phyloP scores from a whole-genome alignment of 2,329 filamentous ascomycete species.

The Boeremia lycopersici region DNA sequence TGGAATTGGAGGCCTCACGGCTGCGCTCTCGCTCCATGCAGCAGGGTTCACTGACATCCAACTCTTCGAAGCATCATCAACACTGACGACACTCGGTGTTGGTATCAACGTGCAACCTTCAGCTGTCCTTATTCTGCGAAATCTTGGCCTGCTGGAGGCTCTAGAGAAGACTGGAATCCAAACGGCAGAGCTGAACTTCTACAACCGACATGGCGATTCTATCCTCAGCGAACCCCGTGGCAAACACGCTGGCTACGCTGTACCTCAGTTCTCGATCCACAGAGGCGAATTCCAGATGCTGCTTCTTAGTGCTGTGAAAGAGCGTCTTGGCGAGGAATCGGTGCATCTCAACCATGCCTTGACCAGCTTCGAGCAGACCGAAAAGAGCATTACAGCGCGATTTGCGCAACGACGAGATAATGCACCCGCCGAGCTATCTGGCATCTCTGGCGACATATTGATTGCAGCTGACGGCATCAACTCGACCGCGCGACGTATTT shows the following conservation, averaged over 20 bases:
- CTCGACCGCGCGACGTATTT: slow-evolving; percentile 48
- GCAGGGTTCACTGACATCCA: slow-evolving; percentile 61
- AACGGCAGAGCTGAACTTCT: slow-evolving; percentile 54
- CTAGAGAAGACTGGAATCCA: slow-evolving; percentile 50
- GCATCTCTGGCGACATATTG: slow-evolving; percentile 44
- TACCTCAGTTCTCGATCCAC: slow-evolving; percentile 55
- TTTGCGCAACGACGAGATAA: slow-evolving; percentile 42
- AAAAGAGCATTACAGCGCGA: slow-evolving; percentile 46
- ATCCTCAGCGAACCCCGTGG: slow-evolving; percentile 54
- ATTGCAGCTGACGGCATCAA: slow-evolving; percentile 56
- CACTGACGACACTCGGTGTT: slow-evolving; percentile 53
- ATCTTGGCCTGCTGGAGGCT: slow-evolving; percentile 51
- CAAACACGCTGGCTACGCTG: slow-evolving; percentile 49
- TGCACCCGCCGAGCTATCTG: slow-evolving; percentile 34
- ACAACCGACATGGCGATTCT: slow-evolving; percentile 52
- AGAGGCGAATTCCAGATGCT: slow-evolving; percentile 55
- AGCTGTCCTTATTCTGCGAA: slow-evolving; percentile 53
- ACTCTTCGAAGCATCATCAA: slow-evolving; percentile 51
- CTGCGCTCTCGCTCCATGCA: slow-evolving; percentile 73
- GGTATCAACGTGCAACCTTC: slow-evolving; percentile 57
- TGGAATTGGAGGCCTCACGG: slow-evolving; percentile 79
- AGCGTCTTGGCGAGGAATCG: slow-evolving; percentile 47
- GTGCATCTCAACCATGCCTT: slow-evolving; percentile 51
- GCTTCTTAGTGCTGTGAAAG: slow-evolving; percentile 50
- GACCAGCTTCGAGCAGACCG: slow-evolving; percentile 44